phyloP scores from a whole-genome alignment of 345 rosid genomes.

The Pelargonium nanum region DNA sequence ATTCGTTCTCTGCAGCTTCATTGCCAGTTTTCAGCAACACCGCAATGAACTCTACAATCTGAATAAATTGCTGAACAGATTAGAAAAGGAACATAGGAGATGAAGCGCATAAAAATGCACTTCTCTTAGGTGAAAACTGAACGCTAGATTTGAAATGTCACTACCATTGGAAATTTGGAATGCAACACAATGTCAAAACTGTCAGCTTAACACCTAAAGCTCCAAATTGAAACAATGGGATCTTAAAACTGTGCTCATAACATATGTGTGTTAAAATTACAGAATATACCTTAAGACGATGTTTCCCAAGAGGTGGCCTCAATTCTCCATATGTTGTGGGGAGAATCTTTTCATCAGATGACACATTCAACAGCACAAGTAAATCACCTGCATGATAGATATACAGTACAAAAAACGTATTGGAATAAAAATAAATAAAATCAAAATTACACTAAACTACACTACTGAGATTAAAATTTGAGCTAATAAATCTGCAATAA shows the following conservation, averaged over 20 bases:
- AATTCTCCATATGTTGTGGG: conserved; percentile 90
- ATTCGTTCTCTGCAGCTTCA: conserved; percentile 76
- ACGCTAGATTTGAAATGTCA: not conserved
- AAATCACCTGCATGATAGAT: conserved; percentile 50
- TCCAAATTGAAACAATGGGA: conserved; percentile 3
- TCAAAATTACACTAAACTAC: no score
- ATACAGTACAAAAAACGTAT: conserved; percentile 10
- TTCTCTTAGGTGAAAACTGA: not conserved
- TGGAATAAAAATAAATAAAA: conserved; percentile 2
- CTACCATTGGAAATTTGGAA: not conserved
- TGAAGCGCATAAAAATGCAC: not conserved
- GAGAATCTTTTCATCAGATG: conserved; percentile 69
- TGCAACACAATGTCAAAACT: not conserved
- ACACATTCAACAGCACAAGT: conserved; percentile 58
- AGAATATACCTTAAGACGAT: conserved; percentile 74
- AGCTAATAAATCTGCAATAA: not conserved
- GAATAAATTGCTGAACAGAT: conserved; percentile 16
- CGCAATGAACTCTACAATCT: conserved; percentile 96
- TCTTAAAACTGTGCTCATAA: not conserved
- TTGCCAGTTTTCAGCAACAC: conserved; percentile 68
- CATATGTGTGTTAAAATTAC: not conserved
- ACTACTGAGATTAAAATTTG: not conserved
- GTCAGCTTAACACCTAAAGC: not conserved
- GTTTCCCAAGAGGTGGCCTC: conserved; percentile 97
- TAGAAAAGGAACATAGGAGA: not conserved